A percentile compares a stretch with the other conserved stretches of the same genome.
phyloP scores from a whole-genome alignment of 2,329 filamentous ascomycete genomes.

The Fusarium napiforme region DNA sequence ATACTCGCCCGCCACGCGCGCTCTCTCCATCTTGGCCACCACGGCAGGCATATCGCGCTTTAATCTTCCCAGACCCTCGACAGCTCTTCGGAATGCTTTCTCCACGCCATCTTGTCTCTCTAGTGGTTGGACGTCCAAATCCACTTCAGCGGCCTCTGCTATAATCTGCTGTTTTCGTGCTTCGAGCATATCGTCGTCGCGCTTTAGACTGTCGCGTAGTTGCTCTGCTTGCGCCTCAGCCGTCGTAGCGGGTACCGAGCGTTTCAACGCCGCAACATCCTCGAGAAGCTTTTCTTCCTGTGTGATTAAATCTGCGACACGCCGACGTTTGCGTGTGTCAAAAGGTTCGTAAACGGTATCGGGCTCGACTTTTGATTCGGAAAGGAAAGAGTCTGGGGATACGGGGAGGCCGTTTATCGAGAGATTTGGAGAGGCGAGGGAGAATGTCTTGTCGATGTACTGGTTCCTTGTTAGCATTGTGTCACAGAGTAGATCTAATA shows the following conservation, averaged over 20 bases:
- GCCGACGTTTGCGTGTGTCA: conserved; percentile 67
- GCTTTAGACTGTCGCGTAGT: conserved; percentile 52
- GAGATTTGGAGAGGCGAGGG: conserved; percentile 67
- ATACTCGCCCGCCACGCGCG: conserved; percentile 68
- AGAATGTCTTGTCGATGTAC: conserved; percentile 71
- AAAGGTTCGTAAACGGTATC: conserved; percentile 66
- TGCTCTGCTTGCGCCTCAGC: conserved; percentile 57
- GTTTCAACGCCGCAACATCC: conserved; percentile 70
- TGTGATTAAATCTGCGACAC: conserved; percentile 68
- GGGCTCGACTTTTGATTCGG: conserved; percentile 34
- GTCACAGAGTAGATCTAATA: background rate
- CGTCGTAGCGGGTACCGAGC: conserved; percentile 59
- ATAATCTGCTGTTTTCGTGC: conserved; percentile 35
- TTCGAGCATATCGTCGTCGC: conserved; percentile 60
- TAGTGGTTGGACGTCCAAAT: conserved; percentile 49
- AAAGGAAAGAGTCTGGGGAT: conserved; percentile 53
- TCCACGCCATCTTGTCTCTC: conserved; percentile 60
- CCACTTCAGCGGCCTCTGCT: conserved; percentile 32
- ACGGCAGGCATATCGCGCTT: conserved; percentile 71
- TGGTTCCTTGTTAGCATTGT: background rate
- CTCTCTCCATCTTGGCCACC: conserved; percentile 73
- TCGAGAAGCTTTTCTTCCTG: conserved; percentile 73
- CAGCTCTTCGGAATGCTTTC: conserved; percentile 57
- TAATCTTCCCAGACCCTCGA: conserved; percentile 62
- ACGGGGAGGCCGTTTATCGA: conserved; percentile 70